Evolutionary conservation across 768 basidiomycete genomes (phyloP).

Genomic region (Gymnopilus junonius): DNA sequence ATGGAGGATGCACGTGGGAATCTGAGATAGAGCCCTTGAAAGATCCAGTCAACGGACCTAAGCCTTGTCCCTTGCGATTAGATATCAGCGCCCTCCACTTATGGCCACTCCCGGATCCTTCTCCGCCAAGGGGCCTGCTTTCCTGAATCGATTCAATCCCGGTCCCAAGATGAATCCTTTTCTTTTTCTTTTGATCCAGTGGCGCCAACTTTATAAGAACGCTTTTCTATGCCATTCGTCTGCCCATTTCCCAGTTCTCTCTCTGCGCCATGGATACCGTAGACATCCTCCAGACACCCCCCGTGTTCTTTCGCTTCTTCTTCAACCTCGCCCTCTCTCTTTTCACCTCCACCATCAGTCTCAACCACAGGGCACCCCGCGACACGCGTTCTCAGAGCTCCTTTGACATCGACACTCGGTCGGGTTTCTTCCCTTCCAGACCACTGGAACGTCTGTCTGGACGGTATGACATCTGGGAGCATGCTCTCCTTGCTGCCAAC

Average conservation of each 20-base stretch:
- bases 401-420: constrained; percentile 62
- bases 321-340: constrained; percentile 50
- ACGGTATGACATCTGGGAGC: constrained; percentile 73
- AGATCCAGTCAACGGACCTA: constrained; percentile 38
- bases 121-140: constrained; percentile 28
- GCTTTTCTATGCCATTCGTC: constrained; percentile 1
- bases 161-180: not conserved
- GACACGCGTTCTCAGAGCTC: constrained; percentile 34
- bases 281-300: constrained; percentile 56
- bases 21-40: constrained; percentile 22
- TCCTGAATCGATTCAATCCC: constrained; percentile 8
- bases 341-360: constrained; percentile 46
- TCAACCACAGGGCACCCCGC: constrained; percentile 30
- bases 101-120: constrained; percentile 24
- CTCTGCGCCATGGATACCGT: constrained; percentile 41
- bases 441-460: constrained; percentile 61
- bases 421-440: constrained; percentile 84
- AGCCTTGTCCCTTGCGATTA: constrained; percentile 15
- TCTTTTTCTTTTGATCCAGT: constrained; percentile 11
- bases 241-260: constrained; percentile 11
- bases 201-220: constrained; percentile 29
- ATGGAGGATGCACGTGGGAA: constrained; percentile 16
- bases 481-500: constrained; percentile 58
- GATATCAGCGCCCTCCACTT: constrained; percentile 11
- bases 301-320: constrained; percentile 52